Percentiles rank a stretch among this genome's conserved stretches.
Conservation (phyloP, 2,329 filamentous ascomycete species). For the Orbilia brochopaga region DNA sequence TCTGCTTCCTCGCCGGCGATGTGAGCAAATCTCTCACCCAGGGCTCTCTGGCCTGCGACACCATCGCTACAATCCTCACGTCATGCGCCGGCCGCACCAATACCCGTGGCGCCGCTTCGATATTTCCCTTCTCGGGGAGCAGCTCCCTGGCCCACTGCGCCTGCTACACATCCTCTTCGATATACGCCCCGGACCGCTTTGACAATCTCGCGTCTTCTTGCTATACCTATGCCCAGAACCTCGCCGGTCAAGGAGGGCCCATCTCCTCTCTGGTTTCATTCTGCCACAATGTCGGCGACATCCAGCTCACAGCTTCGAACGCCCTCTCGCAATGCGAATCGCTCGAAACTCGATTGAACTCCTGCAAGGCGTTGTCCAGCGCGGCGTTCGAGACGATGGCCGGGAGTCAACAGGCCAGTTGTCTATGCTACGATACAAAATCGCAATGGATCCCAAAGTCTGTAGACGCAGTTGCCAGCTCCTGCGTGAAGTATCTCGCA, state of each 20-base stretch:
- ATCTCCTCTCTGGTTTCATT: slow-evolving; percentile 38
- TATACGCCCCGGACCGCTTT: slow-evolving; percentile 26
- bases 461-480: slow-evolving; percentile 24
- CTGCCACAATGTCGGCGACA: slow-evolving; percentile 25
- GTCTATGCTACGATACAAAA: slow-evolving; percentile 38
- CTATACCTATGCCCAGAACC: slow-evolving; percentile 40
- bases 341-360: slow-evolving; percentile 23
- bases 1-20: slow-evolving; percentile 45
- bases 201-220: slow-evolving; percentile 33
- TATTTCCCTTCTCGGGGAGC: slow-evolving; percentile 22
- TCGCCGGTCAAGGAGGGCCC: slow-evolving; percentile 28
- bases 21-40: slow-evolving; percentile 31
- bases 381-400: slow-evolving; percentile 16
- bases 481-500: slow-evolving; percentile 28
- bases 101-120: not conserved
- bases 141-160: slow-evolving; percentile 37
- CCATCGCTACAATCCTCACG: slow-evolving; percentile 21
- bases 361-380: slow-evolving; percentile 21
- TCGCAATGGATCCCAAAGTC: slow-evolving; percentile 21
- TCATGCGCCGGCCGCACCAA: slow-evolving; percentile 33
- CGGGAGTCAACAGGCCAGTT: slow-evolving; percentile 33
- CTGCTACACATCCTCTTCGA: slow-evolving; percentile 26
- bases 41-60: slow-evolving; percentile 42
- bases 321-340: slow-evolving; percentile 30
- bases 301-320: slow-evolving; percentile 28